Conservation (phyloP, 1,284 basidiomycete species). For the Tylopilus sp. region DNA sequence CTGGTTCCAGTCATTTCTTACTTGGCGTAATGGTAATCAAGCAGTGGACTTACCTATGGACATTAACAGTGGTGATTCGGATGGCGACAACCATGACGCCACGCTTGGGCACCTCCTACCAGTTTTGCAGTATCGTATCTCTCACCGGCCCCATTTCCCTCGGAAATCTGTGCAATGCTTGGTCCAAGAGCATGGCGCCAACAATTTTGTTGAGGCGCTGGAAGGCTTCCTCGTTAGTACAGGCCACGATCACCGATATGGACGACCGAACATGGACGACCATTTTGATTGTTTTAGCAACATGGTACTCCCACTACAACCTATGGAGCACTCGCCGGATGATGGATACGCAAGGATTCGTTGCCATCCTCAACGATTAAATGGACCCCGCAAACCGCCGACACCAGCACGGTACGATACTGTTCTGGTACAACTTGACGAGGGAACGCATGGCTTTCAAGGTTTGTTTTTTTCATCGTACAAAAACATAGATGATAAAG, state of each 20-base stretch:
- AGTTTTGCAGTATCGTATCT: background rate
- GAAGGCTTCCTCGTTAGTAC: background rate
- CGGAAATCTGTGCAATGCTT: background rate
- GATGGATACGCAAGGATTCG: background rate
- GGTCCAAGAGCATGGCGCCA: background rate
- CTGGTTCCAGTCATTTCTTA: background rate
- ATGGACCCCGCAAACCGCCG: background rate
- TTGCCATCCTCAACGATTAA: background rate
- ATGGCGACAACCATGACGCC: too few relatives aligned
- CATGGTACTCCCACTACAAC: background rate
- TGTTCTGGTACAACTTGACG: background rate
- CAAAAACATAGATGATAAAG: too few relatives aligned
- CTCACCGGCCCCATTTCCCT: background rate
- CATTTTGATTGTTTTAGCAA: too few relatives aligned
- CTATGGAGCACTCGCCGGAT: background rate
- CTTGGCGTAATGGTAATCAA: background rate
- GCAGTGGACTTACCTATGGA: too few relatives aligned
- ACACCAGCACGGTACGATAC: constrained; percentile 1
- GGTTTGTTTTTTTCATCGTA: too few relatives aligned
- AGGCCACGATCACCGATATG: background rate
- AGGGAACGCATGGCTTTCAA: background rate
- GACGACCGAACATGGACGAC: background rate
- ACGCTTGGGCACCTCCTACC: too few relatives aligned
- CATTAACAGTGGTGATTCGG: too few relatives aligned
- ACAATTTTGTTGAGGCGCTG: background rate